A percentile compares a stretch with the other conserved stretches of the same genome.
Evolutionary conservation across 2,329 filamentous ascomycete genomes (phyloP).

Genomic region (Nigrospora sphaerica): DNA sequence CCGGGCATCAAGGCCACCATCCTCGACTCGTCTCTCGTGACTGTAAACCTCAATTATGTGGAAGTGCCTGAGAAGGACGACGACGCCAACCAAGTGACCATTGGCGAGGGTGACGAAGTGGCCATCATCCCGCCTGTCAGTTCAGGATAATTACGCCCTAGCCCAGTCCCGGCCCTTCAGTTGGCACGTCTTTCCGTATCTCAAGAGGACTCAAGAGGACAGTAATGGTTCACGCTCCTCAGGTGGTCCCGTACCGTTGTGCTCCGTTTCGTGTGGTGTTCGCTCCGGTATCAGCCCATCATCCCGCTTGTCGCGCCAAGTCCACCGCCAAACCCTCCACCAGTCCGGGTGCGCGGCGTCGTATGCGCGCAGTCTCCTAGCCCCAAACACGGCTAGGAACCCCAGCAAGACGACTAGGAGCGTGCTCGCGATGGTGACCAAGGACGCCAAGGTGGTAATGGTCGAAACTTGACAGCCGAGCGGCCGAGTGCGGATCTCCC

Average conservation of each 20-base stretch:
- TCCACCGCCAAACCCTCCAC: conserved; percentile 20
- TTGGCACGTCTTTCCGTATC: too few species aligned
- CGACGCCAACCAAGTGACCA: conserved; percentile 35
- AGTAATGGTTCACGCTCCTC: conserved; percentile 11
- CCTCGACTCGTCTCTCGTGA: conserved; percentile 66
- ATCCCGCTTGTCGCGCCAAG: conserved; percentile 1
- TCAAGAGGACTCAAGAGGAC: conserved; percentile 5
- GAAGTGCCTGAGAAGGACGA: conserved; percentile 48
- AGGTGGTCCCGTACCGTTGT: background rate
- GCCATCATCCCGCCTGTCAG: conserved; percentile 85
- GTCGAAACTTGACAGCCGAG: conserved; percentile 30
- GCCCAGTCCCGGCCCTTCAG: too few species aligned
- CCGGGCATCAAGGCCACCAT: conserved; percentile 62
- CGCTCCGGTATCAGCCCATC: background rate
- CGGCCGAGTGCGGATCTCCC: conserved; percentile 26
- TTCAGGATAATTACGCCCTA: conserved; percentile 52
- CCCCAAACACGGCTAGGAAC: conserved; percentile 6
- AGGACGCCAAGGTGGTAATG: conserved; percentile 25
- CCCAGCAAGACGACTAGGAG: conserved; percentile 13
- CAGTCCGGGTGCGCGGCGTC: conserved; percentile 12
- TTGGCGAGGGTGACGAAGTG: conserved; percentile 73
- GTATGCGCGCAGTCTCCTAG: conserved; percentile 4
- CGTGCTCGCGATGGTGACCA: conserved; percentile 23
- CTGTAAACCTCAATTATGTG: conserved; percentile 75
- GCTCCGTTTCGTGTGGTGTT: too few species aligned